These are phyloP conservation scores for Annulohypoxylon moriforme DNA, from an alignment of 495 filamentous ascomycete species.

Conservation along the genomic window DNA sequence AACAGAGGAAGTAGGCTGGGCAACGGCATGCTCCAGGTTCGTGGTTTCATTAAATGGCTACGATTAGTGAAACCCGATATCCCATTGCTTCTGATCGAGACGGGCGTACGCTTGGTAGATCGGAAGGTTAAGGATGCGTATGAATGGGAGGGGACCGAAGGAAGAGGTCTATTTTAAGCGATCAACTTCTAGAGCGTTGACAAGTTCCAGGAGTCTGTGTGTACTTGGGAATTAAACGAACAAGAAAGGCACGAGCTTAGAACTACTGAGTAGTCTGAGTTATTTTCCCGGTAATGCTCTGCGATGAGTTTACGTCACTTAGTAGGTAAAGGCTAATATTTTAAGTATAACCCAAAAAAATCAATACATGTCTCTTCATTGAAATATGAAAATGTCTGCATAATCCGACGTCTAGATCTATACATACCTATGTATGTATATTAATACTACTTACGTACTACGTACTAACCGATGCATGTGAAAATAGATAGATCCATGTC, in stretches of 20 bases:
- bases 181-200: background rate
- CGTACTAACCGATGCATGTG: constrained; percentile 11
- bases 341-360: background rate
- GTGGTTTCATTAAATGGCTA: constrained; percentile 51
- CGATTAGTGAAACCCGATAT: constrained; percentile 42
- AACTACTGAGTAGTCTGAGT: too few species aligned
- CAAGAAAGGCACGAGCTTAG: too few species aligned
- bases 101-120: background rate
- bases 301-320: background rate
- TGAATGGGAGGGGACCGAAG: background rate
- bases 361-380: background rate
- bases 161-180: background rate
- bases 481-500: background rate
- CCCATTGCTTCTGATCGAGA: constrained; percentile 18
- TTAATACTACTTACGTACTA: background rate
- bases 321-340: background rate
- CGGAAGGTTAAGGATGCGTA: background rate
- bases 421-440: background rate
- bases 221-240: too few species aligned
- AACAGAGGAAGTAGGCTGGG: constrained; percentile 35
- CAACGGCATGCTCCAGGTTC: constrained; percentile 49
- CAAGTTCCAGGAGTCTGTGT: too few species aligned
- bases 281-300: background rate
- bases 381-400: background rate
- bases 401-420: too few species aligned